phyloP scores from a whole-genome alignment of 2,329 filamentous ascomycete genomes.

The Sordariomycetes sp. region DNA sequence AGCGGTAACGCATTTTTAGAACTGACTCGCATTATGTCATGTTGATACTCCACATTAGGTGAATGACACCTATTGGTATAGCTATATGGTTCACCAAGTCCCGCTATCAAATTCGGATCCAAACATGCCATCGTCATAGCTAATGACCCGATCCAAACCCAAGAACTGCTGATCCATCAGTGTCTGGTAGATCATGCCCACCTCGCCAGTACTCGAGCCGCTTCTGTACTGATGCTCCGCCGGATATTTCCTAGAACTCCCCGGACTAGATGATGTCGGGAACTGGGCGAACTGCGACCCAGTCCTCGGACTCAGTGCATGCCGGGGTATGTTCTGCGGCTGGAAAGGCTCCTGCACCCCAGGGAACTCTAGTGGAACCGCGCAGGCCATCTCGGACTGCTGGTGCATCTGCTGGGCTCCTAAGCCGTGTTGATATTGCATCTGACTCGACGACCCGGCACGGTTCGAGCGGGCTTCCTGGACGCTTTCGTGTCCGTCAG shows the following conservation, averaged over 20 bases:
- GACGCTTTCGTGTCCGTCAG: neutral
- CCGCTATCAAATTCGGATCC: neutral
- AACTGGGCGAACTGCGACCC: neutral
- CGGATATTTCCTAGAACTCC: neutral
- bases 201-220: slow-evolving; percentile 7
- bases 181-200: slow-evolving; percentile 10
- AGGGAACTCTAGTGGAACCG: neutral
- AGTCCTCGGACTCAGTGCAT: neutral
- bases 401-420: neutral
- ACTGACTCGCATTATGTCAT: too few relatives aligned
- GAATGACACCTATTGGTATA: too few relatives aligned
- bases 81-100: neutral
- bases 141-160: slow-evolving; percentile 11
- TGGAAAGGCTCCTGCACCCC: neutral
- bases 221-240: neutral
- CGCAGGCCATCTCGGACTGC: neutral
- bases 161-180: slow-evolving; percentile 9
- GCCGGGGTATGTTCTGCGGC: neutral
- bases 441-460: neutral
- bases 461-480: neutral
- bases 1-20: too few relatives aligned
- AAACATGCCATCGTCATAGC: slow-evolving; percentile 11
- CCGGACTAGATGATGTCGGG: neutral
- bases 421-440: neutral
- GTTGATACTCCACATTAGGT: too few relatives aligned